Conservation (phyloP, 768 basidiomycete species). For the Scleroderma bovista region DNA sequence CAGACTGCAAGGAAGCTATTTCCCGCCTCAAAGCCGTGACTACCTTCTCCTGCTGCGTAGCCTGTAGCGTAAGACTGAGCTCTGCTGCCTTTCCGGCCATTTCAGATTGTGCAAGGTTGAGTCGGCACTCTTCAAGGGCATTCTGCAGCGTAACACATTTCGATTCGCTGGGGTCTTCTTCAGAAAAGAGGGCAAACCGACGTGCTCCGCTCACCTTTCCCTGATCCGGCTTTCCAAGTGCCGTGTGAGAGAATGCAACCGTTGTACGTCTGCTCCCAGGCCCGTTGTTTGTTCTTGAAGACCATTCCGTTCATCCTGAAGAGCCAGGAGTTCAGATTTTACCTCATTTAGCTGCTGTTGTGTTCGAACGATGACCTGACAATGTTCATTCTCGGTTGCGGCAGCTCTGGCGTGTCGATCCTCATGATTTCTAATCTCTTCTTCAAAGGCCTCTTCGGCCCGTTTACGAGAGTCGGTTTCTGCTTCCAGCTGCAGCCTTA, state of each 20-base stretch:
- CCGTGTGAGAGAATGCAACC: conserved; percentile 52
- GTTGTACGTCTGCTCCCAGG: conserved; percentile 62
- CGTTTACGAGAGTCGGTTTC: conserved; percentile 30
- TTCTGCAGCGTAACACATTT: conserved; percentile 34
- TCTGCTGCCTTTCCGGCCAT: conserved; percentile 57
- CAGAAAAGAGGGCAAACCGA: neutral
- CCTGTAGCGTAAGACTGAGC: conserved; percentile 58
- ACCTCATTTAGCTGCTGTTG: conserved; percentile 39
- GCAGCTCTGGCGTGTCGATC: conserved; percentile 26
- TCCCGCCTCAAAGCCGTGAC: conserved; percentile 54
- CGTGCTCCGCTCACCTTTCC: conserved; percentile 44
- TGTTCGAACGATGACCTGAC: conserved; percentile 30
- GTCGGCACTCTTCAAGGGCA: conserved; percentile 37
- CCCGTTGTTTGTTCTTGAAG: conserved; percentile 53
- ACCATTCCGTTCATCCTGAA: conserved; percentile 46
- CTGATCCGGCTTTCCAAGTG: conserved; percentile 59
- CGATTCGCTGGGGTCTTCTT: conserved; percentile 38
- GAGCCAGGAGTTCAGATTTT: conserved; percentile 28
- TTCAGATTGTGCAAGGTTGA: conserved; percentile 47
- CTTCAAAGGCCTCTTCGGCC: conserved; percentile 25
- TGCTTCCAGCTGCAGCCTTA: conserved; percentile 36
- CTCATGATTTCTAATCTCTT: conserved; percentile 23
- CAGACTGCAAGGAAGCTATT: conserved; percentile 44
- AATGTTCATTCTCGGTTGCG: conserved; percentile 30
- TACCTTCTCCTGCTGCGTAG: conserved; percentile 63